phyloP scores from a whole-genome alignment of 305 asterid species.

The Fraxinus velutina region DNA sequence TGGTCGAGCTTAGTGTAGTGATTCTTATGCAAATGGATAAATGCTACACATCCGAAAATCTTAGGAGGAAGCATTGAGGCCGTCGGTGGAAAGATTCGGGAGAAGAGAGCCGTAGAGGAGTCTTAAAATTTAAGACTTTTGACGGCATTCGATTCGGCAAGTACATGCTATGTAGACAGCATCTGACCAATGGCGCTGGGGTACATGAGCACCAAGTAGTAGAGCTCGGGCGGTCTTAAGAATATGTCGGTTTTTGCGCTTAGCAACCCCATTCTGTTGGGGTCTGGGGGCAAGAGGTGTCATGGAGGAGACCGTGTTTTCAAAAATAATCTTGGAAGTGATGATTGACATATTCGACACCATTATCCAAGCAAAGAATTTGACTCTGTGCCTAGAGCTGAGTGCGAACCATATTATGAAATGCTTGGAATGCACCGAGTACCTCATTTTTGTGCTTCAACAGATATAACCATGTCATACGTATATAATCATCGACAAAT shows the following conservation, averaged over 20 bases:
- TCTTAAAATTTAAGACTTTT: too few relatives aligned
- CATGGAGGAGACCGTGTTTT: not conserved
- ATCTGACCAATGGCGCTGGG: not conserved
- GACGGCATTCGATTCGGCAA: not conserved
- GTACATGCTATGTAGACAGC: not conserved
- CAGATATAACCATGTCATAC: not conserved
- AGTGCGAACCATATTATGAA: not conserved
- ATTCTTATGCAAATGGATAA: conserved; percentile 1
- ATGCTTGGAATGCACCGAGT: not conserved
- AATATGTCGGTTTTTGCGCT: not conserved
- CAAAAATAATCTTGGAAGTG: not conserved
- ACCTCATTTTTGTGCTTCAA: not conserved
- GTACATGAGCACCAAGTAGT: not conserved
- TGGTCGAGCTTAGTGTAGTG: not conserved
- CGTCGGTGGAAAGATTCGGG: not conserved
- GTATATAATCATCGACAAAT: not conserved
- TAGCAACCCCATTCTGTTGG: not conserved
- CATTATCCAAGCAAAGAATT: not conserved
- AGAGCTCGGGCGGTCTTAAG: not conserved
- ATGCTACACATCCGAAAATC: not conserved
- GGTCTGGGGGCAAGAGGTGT: not conserved
- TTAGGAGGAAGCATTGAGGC: not conserved
- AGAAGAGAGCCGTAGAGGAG: not conserved
- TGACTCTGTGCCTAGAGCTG: not conserved
- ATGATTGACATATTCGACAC: not conserved